Evolutionary conservation across 148 eudicot genomes (phyloP).

Genomic region (Vaccinium macrocarpon): DNA sequence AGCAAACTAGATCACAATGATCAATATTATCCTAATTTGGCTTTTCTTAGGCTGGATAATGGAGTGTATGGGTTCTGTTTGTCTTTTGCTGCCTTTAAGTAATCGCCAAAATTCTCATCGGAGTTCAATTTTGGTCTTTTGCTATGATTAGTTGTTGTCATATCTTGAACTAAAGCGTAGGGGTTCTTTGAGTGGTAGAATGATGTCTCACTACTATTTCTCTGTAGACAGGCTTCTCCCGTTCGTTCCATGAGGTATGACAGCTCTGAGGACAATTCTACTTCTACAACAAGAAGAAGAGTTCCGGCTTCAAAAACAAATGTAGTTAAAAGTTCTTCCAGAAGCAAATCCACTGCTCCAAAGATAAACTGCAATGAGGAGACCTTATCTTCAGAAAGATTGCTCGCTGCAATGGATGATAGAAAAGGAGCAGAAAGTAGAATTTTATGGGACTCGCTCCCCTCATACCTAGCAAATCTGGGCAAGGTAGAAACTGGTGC

Average conservation of each 20-base stretch:
- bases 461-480: constrained; percentile 31
- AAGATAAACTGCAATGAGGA: constrained; percentile 18
- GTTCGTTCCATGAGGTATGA: constrained; percentile 32
- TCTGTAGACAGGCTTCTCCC: constrained; percentile 43
- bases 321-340: constrained; percentile 20
- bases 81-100: background rate
- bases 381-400: constrained; percentile 5
- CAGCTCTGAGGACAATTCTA: constrained; percentile 41
- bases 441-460: constrained; percentile 44
- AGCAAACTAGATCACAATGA: background rate
- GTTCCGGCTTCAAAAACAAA: constrained; percentile 10
- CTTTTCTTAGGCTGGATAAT: background rate
- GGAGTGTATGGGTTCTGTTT: background rate
- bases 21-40: background rate
- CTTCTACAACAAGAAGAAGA: constrained; percentile 30
- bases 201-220: constrained; percentile 13
- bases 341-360: constrained; percentile 16
- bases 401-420: constrained; percentile 12
- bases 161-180: background rate
- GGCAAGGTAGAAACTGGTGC: constrained; percentile 37
- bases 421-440: constrained; percentile 30
- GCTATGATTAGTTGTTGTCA: background rate
- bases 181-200: background rate
- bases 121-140: background rate
- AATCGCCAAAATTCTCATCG: background rate